Percentiles rank a stretch among this genome's conserved stretches.
Conservation (phyloP, 2,329 filamentous ascomycete genomes). For the Arthrobotrys sinensis region DNA sequence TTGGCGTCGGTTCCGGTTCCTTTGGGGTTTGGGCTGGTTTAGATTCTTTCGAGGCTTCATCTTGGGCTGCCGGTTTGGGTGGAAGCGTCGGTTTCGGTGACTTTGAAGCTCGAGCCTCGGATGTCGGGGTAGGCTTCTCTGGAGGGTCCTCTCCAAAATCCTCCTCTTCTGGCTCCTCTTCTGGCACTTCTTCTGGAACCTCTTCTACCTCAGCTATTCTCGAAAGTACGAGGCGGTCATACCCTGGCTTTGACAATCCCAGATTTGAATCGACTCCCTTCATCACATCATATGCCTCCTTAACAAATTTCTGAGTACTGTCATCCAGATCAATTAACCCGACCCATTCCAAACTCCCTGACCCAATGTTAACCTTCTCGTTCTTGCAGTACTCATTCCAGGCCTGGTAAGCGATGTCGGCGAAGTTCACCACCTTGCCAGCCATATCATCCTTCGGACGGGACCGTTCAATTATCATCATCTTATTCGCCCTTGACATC, state of each 20-base stretch:
- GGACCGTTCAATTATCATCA: slow-evolving; percentile 8
- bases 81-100: background rate
- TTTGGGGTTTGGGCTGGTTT: too few relatives aligned
- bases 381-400: background rate
- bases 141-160: background rate
- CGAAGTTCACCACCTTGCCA: background rate
- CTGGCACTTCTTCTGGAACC: background rate
- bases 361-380: background rate
- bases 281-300: background rate
- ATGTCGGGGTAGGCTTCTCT: background rate
- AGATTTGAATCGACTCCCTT: background rate
- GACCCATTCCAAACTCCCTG: background rate
- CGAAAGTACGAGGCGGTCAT: slow-evolving; percentile 16
- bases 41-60: too few relatives aligned
- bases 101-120: background rate
- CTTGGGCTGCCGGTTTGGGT: too few relatives aligned
- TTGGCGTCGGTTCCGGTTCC: too few relatives aligned
- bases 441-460: background rate
- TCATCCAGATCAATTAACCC: background rate
- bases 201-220: background rate
- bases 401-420: background rate
- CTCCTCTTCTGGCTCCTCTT: background rate
- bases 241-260: background rate
- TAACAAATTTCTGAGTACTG: background rate
- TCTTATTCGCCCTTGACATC: slow-evolving; percentile 6